Percentiles rank a stretch among this genome's conserved stretches.
Evolutionary conservation across 164 flowering plant genomes (phyloP).

Genomic region (Tinospora cordifolia): DNA sequence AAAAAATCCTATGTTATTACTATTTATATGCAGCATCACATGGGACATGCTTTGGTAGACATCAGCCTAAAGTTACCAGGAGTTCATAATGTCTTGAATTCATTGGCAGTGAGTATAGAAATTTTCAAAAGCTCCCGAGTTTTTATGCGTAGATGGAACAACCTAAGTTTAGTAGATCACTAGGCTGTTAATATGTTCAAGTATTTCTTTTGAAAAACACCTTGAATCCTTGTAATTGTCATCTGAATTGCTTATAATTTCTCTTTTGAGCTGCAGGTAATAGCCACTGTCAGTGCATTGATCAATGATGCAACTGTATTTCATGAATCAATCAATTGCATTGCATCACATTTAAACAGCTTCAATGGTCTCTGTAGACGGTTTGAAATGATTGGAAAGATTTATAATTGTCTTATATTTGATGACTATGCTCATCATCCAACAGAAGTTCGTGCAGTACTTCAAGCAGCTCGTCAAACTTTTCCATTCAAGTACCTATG

Average conservation of each 20-base stretch:
- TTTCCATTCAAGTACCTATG: constrained; percentile 25
- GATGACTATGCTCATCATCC: constrained; percentile 57
- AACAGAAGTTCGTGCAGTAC: constrained; percentile 36
- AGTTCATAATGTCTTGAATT: constrained; percentile 40
- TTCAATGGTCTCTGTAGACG: constrained; percentile 41
- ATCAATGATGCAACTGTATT: constrained; percentile 11
- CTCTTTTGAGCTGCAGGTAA: constrained; percentile 25
- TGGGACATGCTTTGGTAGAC: constrained; percentile 28
- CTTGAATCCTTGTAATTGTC: not conserved
- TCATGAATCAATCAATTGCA: constrained; percentile 18
- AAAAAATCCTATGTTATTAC: not conserved
- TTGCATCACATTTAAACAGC: constrained; percentile 22
- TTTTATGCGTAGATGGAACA: too few species aligned
- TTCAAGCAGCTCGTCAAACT: constrained; percentile 41
- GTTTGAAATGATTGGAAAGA: constrained; percentile 34
- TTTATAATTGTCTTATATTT: constrained; percentile 29
- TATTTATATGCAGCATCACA: constrained; percentile 29
- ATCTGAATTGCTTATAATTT: not conserved
- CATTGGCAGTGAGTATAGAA: constrained; percentile 33
- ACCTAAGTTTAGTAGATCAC: too few species aligned
- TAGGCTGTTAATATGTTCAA: not conserved
- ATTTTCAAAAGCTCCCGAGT: too few species aligned
- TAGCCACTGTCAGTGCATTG: constrained; percentile 28
- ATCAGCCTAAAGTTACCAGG: constrained; percentile 42
- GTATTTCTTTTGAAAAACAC: not conserved